Conservation (phyloP, 2,329 filamentous ascomycete species). For the Dactylellina cionopaga region DNA sequence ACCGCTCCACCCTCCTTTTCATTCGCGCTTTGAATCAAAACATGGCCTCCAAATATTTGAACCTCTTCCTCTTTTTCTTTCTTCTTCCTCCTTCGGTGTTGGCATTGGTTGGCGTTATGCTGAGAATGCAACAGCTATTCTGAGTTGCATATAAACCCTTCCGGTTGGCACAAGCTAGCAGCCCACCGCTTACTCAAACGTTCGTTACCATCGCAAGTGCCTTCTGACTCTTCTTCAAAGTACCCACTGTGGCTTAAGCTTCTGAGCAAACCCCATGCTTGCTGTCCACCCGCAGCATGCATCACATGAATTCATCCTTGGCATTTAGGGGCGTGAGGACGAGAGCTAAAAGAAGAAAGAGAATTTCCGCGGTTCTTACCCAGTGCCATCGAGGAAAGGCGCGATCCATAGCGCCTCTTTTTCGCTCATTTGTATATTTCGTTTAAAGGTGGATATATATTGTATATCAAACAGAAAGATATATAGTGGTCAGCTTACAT, state of each 20-base stretch:
- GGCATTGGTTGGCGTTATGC: neutral
- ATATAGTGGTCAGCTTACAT: neutral
- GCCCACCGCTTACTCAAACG: too few species aligned
- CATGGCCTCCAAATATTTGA: neutral
- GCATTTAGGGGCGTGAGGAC: too few species aligned
- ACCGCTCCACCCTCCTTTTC: neutral
- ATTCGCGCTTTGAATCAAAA: slow-evolving; percentile 4
- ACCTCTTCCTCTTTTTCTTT: too few species aligned
- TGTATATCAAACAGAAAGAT: neutral
- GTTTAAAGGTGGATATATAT: neutral
- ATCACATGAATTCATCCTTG: too few species aligned
- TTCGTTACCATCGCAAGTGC: slow-evolving; percentile 13
- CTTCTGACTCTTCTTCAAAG: neutral
- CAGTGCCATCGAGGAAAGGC: too few species aligned
- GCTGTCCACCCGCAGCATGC: too few species aligned
- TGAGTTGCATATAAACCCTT: slow-evolving; percentile 42
- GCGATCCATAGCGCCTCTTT: too few species aligned
- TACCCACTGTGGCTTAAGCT: slow-evolving; percentile 35
- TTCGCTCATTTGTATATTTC: too few species aligned
- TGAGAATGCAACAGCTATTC: slow-evolving; percentile 40
- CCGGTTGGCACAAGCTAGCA: too few species aligned
- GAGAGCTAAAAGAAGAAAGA: too few species aligned
- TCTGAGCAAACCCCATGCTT: slow-evolving; percentile 5
- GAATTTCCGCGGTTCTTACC: too few species aligned
- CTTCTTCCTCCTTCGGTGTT: neutral